Evolutionary conservation across 768 basidiomycete genomes (phyloP).

Genomic region (Phlebiopsis flavidoalba): DNA sequence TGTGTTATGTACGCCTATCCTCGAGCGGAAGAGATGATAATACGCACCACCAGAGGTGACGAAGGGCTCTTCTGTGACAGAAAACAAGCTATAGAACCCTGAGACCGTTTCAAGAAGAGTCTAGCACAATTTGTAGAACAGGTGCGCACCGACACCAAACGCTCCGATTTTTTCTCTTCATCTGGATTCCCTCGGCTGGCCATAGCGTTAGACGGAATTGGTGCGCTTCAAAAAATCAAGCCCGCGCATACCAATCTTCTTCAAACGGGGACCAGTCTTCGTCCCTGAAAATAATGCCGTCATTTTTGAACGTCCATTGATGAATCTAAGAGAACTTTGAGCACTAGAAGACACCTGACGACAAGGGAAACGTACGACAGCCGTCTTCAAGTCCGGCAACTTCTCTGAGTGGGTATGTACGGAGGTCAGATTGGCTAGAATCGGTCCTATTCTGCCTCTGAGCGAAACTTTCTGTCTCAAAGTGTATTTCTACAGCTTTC

Average conservation of each 20-base stretch:
- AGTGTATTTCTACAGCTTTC: constrained; percentile 70
- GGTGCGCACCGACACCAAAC: constrained; percentile 70
- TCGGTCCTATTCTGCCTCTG: constrained; percentile 25
- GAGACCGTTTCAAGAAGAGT: background rate
- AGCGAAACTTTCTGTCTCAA: constrained; percentile 57
- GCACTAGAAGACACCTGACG: background rate
- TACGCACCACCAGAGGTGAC: constrained; percentile 70
- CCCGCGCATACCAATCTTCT: constrained; percentile 56
- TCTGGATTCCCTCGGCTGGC: constrained; percentile 87
- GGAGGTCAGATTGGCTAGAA: constrained; percentile 2
- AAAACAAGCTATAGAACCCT: constrained; percentile 80
- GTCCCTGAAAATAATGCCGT: constrained; percentile 76
- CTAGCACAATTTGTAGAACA: background rate
- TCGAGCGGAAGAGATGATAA: no score
- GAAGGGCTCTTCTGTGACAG: constrained; percentile 78
- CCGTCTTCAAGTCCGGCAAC: constrained; percentile 63
- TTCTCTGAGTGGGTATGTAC: constrained; percentile 4
- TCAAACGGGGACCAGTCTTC: constrained; percentile 87
- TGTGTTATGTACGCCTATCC: constrained; percentile 16
- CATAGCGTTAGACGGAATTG: background rate
- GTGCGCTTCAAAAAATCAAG: background rate
- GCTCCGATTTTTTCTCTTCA: constrained; percentile 93
- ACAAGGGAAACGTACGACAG: constrained; percentile 37
- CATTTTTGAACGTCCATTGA: constrained; percentile 85
- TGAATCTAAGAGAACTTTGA: constrained; percentile 44